These are phyloP conservation scores for Wickerhamomyces chambardii DNA, from an alignment of 805 yeast genomes.

Conservation along the genomic window DNA sequence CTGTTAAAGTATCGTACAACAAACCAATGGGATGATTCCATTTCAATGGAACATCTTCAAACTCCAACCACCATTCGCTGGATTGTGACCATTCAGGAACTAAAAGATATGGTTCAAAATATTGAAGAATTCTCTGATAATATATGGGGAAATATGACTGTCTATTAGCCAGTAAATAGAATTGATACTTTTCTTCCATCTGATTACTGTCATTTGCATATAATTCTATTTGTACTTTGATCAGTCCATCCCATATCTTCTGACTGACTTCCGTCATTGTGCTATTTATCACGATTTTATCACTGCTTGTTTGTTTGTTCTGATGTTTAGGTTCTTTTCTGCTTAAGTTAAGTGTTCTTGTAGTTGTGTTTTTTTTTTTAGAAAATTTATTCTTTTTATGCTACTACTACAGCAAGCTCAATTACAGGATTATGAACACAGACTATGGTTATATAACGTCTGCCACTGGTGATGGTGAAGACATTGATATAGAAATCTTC, in stretches of 20 bases:
- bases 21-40: conserved; percentile 75
- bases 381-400: no score
- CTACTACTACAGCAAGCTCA: no score
- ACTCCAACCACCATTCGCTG: conserved; percentile 55
- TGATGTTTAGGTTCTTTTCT: background rate
- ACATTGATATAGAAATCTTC: conserved; percentile 8
- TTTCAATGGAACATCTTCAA: conserved; percentile 50
- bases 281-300: background rate
- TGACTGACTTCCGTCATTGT: conserved; percentile 24
- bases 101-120: conserved; percentile 25
- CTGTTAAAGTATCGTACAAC: conserved; percentile 44
- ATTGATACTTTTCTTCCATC: conserved; percentile 6
- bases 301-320: no score
- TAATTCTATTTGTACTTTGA: conserved; percentile 32
- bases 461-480: background rate
- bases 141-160: conserved; percentile 44
- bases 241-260: conserved; percentile 44
- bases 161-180: conserved; percentile 22
- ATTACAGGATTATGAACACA: background rate
- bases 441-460: no score
- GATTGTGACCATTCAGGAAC: conserved; percentile 16
- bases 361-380: no score
- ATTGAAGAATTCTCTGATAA: conserved; percentile 25
- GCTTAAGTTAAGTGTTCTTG: background rate
- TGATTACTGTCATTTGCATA: conserved; percentile 14